Evolutionary conservation across 768 basidiomycete species (phyloP).

Genomic region (Mycena sanguinolenta): DNA sequence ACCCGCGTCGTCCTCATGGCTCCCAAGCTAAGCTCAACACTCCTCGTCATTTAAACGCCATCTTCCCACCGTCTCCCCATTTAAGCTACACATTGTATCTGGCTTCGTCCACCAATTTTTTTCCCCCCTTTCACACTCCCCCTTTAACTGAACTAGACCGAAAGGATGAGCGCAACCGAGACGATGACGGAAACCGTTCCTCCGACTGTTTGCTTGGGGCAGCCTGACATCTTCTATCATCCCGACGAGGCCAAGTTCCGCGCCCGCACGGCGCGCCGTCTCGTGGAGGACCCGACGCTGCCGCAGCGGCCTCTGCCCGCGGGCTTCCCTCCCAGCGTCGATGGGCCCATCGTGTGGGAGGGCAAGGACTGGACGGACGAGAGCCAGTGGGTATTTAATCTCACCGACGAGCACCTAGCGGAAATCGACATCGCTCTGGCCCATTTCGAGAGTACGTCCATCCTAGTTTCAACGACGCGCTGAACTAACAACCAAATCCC

Average conservation of each 20-base stretch:
- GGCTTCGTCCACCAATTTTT: background rate
- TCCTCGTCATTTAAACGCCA: background rate
- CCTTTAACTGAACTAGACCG: background rate
- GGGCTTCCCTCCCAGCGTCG: conserved; percentile 51
- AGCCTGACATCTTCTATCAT: conserved; percentile 59
- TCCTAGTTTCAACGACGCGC: background rate
- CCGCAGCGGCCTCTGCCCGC: conserved; percentile 51
- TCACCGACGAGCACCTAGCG: conserved; percentile 49
- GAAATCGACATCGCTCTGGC: conserved; percentile 56
- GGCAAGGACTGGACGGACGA: conserved; percentile 58
- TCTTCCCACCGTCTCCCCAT: background rate
- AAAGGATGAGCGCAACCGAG: conserved; percentile 29
- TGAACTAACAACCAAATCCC: background rate
- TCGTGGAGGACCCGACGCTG: conserved; percentile 53
- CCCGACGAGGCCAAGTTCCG: conserved; percentile 55
- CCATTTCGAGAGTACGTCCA: conserved; percentile 53
- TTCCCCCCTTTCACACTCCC: background rate
- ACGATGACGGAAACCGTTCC: conserved; percentile 28
- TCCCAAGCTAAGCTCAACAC: background rate
- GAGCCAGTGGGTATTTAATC: conserved; percentile 58
- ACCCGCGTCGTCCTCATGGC: conserved; percentile 11
- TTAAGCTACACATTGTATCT: too few species aligned
- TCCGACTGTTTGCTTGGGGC: conserved; percentile 50
- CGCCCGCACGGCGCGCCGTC: conserved; percentile 52
- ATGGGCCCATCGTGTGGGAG: conserved; percentile 61